Base-by-base conservation (phyloP, 495 filamentous ascomycete genomes). In the Astrocystis sublimbata region DNA sequence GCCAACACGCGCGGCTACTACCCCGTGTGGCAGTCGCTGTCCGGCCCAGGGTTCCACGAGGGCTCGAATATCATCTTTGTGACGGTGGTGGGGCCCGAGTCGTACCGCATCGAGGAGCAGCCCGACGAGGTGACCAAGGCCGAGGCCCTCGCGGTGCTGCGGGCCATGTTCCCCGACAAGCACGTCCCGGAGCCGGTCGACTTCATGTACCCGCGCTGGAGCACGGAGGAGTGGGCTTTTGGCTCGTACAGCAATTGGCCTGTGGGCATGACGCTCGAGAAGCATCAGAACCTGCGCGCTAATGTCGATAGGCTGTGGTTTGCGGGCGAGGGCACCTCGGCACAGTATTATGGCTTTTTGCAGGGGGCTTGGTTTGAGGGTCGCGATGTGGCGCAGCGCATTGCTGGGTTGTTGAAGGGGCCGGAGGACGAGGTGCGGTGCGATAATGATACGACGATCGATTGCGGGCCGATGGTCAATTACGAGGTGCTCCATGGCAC, bases 231-330 rank as follows among this genome's bases (percentile, higher is more conserved):
- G 38, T 89, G 89, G 85, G 78, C 88, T 2, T 84, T 83, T 47
- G 89, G 89, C 5, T 85, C 81, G 52, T 92, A 91, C 70, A 86
- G 84, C 17, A 92, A 91, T 67, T 92, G 88, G 88, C 89, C 89
- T 0, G 72, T 82, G 0, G 85, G 85, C 3, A 85, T 84, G 28
- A 87, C 82, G 4, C 76, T 90, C 1, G 83, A 89, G 65, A 84
- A 79, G 73, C 89, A 92, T 67, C 84, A 91, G 70, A 91, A 91
- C 60, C 78, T 92, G 47, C 79, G 88, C 1, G 87, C 88, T n/a
- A 89, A 89, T 65, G 73, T 87, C 0, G 83, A 80, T 53, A 71
- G 84, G 3, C 68, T 92, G 19, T 90, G 80, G 74, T 92, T 90
- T 70, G 88, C 89, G 1, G 89, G 89, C 1, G 89, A 92, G 66